phyloP scores from a whole-genome alignment of 2,329 filamentous ascomycete species.

The Xylariales sp. region DNA sequence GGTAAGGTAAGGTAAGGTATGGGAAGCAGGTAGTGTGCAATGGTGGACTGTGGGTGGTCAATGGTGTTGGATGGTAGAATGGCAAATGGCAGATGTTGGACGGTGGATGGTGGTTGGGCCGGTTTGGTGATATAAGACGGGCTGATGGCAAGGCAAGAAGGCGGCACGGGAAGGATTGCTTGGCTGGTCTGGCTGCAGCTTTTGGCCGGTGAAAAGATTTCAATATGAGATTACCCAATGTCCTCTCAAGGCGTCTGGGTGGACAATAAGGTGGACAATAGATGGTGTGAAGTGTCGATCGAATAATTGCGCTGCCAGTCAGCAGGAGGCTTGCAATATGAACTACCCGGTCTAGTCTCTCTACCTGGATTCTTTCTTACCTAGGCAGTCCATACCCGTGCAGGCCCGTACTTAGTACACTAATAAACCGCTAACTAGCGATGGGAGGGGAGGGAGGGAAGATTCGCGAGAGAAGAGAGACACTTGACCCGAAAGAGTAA shows the following conservation, averaged over 20 bases:
- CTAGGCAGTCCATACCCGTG: not conserved
- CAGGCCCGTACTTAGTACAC: not conserved
- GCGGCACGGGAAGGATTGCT: constrained; percentile 36
- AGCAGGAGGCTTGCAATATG: constrained; percentile 44
- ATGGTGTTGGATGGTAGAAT: too few relatives aligned
- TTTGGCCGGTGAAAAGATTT: constrained; percentile 29
- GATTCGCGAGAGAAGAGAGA: constrained; percentile 28
- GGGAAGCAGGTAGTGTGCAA: too few relatives aligned
- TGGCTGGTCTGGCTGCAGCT: constrained; percentile 35
- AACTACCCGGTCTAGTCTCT: constrained; percentile 4
- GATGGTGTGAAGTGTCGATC: constrained; percentile 17
- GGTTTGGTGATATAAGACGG: constrained; percentile 21
- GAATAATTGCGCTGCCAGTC: constrained; percentile 39
- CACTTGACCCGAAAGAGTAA: constrained; percentile 35
- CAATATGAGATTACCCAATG: constrained; percentile 28
- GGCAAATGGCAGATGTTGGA: too few relatives aligned
- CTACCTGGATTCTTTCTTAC: too few relatives aligned
- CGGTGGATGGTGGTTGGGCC: not conserved
- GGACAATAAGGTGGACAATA: not conserved
- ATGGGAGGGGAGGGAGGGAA: constrained; percentile 23
- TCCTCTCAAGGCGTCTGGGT: constrained; percentile 16
- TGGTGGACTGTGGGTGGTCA: too few relatives aligned
- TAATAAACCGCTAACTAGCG: not conserved
- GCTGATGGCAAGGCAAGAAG: constrained; percentile 34
- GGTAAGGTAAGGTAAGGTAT: not conserved